Conservation (phyloP, 345 rosid genomes). For the Rubroshorea leprosula region DNA sequence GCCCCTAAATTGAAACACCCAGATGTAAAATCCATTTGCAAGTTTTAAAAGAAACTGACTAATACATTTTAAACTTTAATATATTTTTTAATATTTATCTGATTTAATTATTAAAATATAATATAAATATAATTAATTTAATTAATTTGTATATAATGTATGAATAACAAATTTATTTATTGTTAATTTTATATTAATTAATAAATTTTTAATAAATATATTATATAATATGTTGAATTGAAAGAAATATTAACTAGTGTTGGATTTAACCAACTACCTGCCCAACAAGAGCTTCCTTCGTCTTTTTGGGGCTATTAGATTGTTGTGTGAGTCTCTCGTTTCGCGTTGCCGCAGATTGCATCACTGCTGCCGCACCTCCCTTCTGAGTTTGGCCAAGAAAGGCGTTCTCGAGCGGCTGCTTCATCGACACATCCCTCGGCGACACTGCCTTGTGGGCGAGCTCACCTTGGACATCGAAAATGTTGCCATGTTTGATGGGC, state of each 20-base stretch:
- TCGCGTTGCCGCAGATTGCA: constrained; percentile 32
- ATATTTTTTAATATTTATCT: no score
- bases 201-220: no score
- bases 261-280: no score
- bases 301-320: constrained; percentile 8
- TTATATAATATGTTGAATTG: no score
- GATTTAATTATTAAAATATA: no score
- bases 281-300: constrained; percentile 30
- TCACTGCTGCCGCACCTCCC: constrained; percentile 26
- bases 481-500: constrained; percentile 27
- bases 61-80: no score
- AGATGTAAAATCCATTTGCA: no score
- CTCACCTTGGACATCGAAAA: constrained; percentile 35
- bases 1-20: no score
- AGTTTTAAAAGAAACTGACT: no score
- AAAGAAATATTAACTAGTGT: no score
- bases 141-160: neutral
- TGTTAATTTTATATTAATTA: neutral
- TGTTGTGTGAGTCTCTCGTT: constrained; percentile 19
- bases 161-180: neutral
- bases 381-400: no score
- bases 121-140: neutral
- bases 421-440: constrained; percentile 30
- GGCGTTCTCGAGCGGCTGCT: no score
- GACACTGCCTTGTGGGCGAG: constrained; percentile 29